Evolutionary conservation across 805 yeast genomes (phyloP).

Genomic region (Zygosaccharomyces rouxii): DNA sequence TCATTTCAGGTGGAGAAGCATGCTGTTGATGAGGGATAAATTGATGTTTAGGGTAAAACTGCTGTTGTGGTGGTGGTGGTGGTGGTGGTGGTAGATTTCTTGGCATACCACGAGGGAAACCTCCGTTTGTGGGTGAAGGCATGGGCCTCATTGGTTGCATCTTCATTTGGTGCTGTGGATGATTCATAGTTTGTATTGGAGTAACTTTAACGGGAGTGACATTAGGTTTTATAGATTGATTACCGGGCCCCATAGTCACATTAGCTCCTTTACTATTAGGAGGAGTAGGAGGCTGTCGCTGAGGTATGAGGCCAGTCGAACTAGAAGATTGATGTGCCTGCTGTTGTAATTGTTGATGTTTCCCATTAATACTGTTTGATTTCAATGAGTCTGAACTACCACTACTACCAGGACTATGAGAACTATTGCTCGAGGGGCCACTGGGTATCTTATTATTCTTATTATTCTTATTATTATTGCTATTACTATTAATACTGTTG

Average conservation of each 20-base stretch:
- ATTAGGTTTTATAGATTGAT: slow-evolving; percentile 5
- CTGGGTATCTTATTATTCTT: slow-evolving; percentile 4
- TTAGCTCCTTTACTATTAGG: slow-evolving; percentile 17
- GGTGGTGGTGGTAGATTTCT: slow-evolving; percentile 6
- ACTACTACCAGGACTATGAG: slow-evolving; percentile 3
- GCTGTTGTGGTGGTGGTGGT: too few species aligned
- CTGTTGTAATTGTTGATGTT: slow-evolving; percentile 7
- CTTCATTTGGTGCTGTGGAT: slow-evolving; percentile 10
- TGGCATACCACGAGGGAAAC: slow-evolving; percentile 7
- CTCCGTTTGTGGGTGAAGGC: slow-evolving; percentile 8
- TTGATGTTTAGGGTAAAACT: slow-evolving; percentile 24
- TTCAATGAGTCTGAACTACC: slow-evolving; percentile 4
- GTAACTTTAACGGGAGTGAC: slow-evolving; percentile 6
- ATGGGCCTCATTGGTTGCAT: slow-evolving; percentile 7
- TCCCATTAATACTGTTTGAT: not conserved
- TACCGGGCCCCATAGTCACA: slow-evolving; percentile 1
- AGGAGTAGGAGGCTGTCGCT: slow-evolving; percentile 30
- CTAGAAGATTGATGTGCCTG: slow-evolving; percentile 9
- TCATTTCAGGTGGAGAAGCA: slow-evolving; percentile 13
- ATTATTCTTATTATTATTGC: not conserved
- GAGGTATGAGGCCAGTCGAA: slow-evolving; percentile 22
- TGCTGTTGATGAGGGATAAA: slow-evolving; percentile 19
- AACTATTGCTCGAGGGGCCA: not conserved
- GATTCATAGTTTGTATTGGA: slow-evolving; percentile 9
- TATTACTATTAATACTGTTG: slow-evolving; percentile 2